Conservation (phyloP, 2,329 filamentous ascomycete genomes). For the Tolypocladium tropicale region DNA sequence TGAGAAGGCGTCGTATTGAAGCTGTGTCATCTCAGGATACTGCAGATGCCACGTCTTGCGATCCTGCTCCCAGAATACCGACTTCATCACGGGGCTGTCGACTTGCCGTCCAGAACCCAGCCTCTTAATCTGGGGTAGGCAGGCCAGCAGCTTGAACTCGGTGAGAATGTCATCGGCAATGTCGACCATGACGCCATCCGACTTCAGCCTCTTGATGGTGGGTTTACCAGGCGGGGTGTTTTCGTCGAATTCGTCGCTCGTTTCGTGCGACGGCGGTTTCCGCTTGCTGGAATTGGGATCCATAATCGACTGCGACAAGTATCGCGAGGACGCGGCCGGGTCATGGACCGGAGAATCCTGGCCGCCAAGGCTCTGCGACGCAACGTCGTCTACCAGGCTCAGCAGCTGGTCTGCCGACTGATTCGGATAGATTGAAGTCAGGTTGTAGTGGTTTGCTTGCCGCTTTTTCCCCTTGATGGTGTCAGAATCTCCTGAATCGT, state of each 20-base stretch:
- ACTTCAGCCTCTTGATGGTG: slow-evolving; percentile 45
- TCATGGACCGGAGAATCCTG: slow-evolving; percentile 21
- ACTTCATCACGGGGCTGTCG: slow-evolving; percentile 45
- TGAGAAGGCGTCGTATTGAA: slow-evolving; percentile 46
- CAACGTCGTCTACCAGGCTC: slow-evolving; percentile 40
- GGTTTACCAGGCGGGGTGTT: slow-evolving; percentile 28
- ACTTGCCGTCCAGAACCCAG: slow-evolving; percentile 45
- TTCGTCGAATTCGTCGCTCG: slow-evolving; percentile 41
- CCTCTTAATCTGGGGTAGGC: slow-evolving; percentile 37
- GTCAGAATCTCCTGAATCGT: slow-evolving; percentile 32
- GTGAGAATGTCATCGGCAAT: slow-evolving; percentile 23
- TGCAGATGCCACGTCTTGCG: slow-evolving; percentile 47
- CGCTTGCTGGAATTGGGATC: slow-evolving; percentile 44
- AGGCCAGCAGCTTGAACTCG: slow-evolving; percentile 36
- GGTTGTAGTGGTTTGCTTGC: slow-evolving; percentile 12
- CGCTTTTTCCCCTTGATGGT: slow-evolving; percentile 16
- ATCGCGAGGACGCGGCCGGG: slow-evolving; percentile 12
- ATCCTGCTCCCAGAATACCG: slow-evolving; percentile 47
- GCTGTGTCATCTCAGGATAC: slow-evolving; percentile 54
- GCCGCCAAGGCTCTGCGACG: slow-evolving; percentile 45
- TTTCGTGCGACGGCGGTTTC: slow-evolving; percentile 37
- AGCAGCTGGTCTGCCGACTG: slow-evolving; percentile 40
- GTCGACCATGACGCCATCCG: slow-evolving; percentile 30
- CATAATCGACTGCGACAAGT: slow-evolving; percentile 14
- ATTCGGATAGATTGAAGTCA: slow-evolving; percentile 28